phyloP scores from a whole-genome alignment of 2,329 filamentous ascomycete genomes.

The Aspergillus japonicus region DNA sequence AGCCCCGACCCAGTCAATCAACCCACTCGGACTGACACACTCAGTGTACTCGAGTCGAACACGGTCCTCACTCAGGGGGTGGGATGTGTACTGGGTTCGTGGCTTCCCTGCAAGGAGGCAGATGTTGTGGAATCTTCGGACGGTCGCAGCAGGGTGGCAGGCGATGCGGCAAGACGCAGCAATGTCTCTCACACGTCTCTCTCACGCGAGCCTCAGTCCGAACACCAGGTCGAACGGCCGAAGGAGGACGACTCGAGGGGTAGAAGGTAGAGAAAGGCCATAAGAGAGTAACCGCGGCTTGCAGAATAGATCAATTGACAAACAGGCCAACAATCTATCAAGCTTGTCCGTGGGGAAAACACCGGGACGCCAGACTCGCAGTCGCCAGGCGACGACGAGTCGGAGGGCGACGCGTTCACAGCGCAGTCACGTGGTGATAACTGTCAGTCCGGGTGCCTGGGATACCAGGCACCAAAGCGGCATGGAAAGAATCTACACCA shows the following conservation, averaged over 20 bases:
- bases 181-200: conserved; percentile 1
- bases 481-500: neutral
- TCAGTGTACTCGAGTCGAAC: neutral
- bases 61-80: neutral
- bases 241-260: conserved; percentile 4
- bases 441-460: neutral
- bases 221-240: conserved; percentile 5
- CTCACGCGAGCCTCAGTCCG: conserved; percentile 10
- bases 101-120: conserved; percentile 12
- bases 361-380: neutral
- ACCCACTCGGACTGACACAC: no score
- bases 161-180: conserved; percentile 2
- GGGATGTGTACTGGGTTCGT: neutral
- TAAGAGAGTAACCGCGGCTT: conserved; percentile 4
- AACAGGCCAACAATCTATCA: neutral
- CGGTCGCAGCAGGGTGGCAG: conserved; percentile 8
- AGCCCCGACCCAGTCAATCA: no score
- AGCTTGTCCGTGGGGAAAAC: neutral
- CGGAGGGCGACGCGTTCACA: conserved; percentile 30
- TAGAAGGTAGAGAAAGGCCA: conserved; percentile 5
- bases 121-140: conserved; percentile 6
- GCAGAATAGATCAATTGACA: conserved; percentile 8
- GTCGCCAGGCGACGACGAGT: conserved; percentile 1
- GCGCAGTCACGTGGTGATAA: conserved; percentile 33
- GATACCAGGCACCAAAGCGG: neutral